Evolutionary conservation across 2,329 filamentous ascomycete genomes (phyloP), one percentile per base, ranked within the genome.

Genomic region (Salinomyces thailandicus): DNA sequence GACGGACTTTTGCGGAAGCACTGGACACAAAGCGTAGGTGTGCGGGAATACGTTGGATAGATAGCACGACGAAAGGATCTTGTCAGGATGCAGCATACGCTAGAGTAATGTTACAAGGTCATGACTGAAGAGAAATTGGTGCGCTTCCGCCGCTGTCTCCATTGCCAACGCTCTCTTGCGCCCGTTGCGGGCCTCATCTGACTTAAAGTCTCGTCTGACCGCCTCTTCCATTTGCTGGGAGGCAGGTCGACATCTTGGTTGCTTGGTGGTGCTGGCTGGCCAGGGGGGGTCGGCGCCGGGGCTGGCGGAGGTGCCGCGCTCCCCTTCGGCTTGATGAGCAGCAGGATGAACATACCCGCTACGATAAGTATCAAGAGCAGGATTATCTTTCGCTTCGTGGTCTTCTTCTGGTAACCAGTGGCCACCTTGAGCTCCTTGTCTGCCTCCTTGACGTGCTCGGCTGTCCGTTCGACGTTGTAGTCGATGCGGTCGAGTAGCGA

Each of bases 401-500:
- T 81, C 55, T 78, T 81, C 58, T 77, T 79, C 66, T 98, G 91
- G 55, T 96, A 96, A 13, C 82, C 81, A 4, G 82, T 86, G 11
- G 91, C 77, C 38, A 93, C 78, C 44, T 78, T 85, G 37, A 98
- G 72, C 63, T 98, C 91, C 59, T 89, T 91, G 44, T 94, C 85
- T 3, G 91, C 91, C 14, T 73, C 83, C 58, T 94, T 93, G 40
- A 98, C 85, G 53, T 96, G 86, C 14, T 78, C 79, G n/a, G 79
- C 77, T 83, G 96, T 95, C 43, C 81, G 75, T 63, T 98, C 91
- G 36, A 98, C 86, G 52, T 98, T 98, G 65, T 95, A 98, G 46
- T 71, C 67, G 41, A 71, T 69, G 24, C 67, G 62, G 40, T 71
- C 67, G 8, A 71, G 55, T 55, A 71, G 63, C 37, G 60, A 68